These are phyloP conservation scores for Centella asiatica DNA, from an alignment of 129 eudicot species.

Conservation along the genomic window DNA sequence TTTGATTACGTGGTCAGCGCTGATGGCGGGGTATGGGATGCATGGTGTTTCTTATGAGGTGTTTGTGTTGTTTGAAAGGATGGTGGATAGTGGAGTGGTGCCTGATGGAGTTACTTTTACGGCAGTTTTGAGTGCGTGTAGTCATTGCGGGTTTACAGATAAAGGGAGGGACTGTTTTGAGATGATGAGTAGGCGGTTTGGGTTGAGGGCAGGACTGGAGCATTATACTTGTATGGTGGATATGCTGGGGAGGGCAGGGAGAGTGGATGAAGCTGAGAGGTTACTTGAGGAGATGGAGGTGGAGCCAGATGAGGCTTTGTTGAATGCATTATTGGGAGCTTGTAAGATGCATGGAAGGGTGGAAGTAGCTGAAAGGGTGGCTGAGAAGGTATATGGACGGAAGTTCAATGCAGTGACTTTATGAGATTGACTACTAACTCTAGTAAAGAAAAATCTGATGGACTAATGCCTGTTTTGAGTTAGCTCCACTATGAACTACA, in stretches of 20 bases:
- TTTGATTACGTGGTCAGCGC: slow-evolving; percentile 41
- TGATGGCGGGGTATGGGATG: slow-evolving; percentile 37
- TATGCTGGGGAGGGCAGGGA: slow-evolving; percentile 56
- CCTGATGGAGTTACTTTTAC: slow-evolving; percentile 27
- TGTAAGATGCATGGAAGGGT: slow-evolving; percentile 42
- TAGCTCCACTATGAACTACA: no score
- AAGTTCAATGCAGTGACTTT: neutral
- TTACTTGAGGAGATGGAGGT: slow-evolving; percentile 19
- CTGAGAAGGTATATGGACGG: slow-evolving; percentile 32
- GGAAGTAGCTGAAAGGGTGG: slow-evolving; percentile 42
- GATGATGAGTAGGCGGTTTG: slow-evolving; percentile 36
- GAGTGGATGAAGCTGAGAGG: slow-evolving; percentile 33
- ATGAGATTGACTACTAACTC: neutral
- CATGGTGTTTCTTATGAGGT: slow-evolving; percentile 19
- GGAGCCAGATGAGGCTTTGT: slow-evolving; percentile 36
- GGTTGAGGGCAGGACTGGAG: slow-evolving; percentile 30
- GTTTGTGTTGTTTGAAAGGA: slow-evolving; percentile 19
- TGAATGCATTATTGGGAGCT: slow-evolving; percentile 41
- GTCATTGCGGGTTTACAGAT: slow-evolving; percentile 47
- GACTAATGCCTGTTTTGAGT: neutral
- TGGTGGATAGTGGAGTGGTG: slow-evolving; percentile 13
- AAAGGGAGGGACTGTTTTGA: slow-evolving; percentile 40
- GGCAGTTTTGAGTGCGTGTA: slow-evolving; percentile 20
- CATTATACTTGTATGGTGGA: slow-evolving; percentile 64
- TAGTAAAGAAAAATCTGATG: no score